A percentile compares a stretch with the other conserved stretches of the same genome.
phyloP scores from a whole-genome alignment of 768 basidiomycete genomes.

The Suillus bovinus region DNA sequence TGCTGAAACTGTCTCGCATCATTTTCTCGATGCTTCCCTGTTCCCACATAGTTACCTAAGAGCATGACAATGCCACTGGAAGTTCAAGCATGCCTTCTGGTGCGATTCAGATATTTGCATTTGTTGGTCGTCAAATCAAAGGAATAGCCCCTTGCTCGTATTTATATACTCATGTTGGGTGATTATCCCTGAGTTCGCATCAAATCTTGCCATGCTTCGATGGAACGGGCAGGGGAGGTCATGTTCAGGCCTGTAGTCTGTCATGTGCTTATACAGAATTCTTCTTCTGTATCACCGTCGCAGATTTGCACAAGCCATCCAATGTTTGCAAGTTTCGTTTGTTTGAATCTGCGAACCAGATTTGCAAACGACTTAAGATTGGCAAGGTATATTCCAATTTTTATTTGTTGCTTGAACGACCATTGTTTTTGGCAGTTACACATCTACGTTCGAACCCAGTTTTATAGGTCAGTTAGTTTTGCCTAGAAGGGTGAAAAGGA shows the following conservation, averaged over 20 bases:
- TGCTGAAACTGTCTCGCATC: neutral
- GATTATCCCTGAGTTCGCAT: neutral
- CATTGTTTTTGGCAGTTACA: neutral
- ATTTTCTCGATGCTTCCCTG: neutral
- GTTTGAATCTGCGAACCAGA: neutral
- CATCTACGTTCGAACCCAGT: neutral
- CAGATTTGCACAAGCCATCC: neutral
- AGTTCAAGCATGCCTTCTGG: neutral
- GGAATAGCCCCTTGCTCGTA: neutral
- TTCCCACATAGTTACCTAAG: neutral
- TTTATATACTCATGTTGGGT: neutral
- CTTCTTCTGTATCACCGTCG: neutral
- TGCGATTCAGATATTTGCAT: neutral
- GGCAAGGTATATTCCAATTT: neutral
- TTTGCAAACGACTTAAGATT: neutral
- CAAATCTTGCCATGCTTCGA: neutral
- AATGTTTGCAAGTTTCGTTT: neutral
- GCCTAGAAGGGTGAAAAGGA: neutral
- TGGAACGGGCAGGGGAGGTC: neutral
- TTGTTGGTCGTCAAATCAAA: neutral
- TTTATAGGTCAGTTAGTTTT: neutral
- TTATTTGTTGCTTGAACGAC: neutral
- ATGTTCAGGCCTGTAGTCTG: neutral
- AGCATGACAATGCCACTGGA: neutral
- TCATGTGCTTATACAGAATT: neutral